These are phyloP conservation scores for Fragaria iinumae DNA, from an alignment of 306 rosid genomes.

Conservation along the genomic window DNA sequence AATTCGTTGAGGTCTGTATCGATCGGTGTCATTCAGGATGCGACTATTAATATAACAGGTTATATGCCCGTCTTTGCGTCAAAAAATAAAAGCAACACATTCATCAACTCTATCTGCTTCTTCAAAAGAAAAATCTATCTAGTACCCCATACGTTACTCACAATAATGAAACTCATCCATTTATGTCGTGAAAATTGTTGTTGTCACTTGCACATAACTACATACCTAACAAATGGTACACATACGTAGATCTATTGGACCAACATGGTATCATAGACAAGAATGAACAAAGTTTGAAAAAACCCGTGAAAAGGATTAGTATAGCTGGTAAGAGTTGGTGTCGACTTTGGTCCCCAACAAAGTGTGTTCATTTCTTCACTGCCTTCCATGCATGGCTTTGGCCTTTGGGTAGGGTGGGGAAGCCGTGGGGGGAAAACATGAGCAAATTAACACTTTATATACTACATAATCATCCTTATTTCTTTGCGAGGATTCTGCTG, in stretches of 20 bases:
- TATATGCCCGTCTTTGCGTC: no score
- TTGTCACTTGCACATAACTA: not conserved
- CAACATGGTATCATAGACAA: not conserved
- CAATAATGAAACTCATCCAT: not conserved
- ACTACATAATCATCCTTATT: constrained; percentile 9
- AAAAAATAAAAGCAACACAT: no score
- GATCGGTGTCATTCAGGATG: no score
- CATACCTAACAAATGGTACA: not conserved
- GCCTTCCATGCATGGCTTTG: not conserved
- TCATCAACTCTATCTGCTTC: not conserved
- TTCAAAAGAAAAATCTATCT: not conserved
- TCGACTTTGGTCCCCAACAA: not conserved
- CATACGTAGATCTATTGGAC: not conserved
- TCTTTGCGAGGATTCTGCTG: constrained; percentile 34
- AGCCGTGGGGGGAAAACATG: not conserved
- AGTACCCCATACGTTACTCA: not conserved
- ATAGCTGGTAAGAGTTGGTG: constrained; percentile 5
- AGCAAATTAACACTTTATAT: not conserved
- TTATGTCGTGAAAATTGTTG: not conserved
- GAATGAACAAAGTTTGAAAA: constrained; percentile 3
- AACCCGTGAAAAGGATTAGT: constrained; percentile 7
- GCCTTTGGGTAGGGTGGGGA: not conserved
- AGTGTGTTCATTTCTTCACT: not conserved
- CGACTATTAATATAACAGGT: no score
- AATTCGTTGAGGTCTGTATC: no score